Conservation (phyloP, 805 yeast species). For the Huiozyma sinensis region DNA sequence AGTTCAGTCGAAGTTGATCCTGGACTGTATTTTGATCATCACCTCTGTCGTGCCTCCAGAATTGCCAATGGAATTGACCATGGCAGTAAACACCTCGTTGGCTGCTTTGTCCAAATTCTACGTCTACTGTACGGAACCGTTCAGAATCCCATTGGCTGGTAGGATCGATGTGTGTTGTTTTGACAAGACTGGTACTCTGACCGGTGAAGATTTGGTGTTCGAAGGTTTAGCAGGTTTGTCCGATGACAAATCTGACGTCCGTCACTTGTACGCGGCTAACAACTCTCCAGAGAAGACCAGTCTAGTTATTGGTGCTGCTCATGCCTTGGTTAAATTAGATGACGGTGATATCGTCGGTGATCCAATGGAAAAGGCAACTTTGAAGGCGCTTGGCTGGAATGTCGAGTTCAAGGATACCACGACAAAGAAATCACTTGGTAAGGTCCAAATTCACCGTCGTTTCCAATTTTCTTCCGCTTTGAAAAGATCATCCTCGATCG, state of each 20-base stretch:
- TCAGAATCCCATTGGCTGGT: constrained; percentile 95
- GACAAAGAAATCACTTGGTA: constrained; percentile 34
- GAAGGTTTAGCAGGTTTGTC: constrained; percentile 89
- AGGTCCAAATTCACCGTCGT: constrained; percentile 72
- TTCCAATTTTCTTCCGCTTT: constrained; percentile 95
- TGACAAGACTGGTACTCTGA: constrained; percentile 95
- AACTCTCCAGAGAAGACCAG: constrained; percentile 64
- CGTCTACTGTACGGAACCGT: constrained; percentile 96
- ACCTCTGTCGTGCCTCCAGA: constrained; percentile 99
- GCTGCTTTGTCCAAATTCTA: constrained; percentile 79
- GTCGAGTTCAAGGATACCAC: constrained; percentile 70
- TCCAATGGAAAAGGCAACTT: constrained; percentile 96
- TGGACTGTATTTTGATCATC: constrained; percentile 90
- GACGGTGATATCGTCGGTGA: constrained; percentile 98
- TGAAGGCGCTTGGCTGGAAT: constrained; percentile 77
- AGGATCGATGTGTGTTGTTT: constrained; percentile 97
- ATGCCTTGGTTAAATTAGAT: constrained; percentile 86
- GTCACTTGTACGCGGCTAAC: constrained; percentile 39
- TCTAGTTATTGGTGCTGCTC: constrained; percentile 83
- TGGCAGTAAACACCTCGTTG: constrained; percentile 92
- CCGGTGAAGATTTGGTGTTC: constrained; percentile 91
- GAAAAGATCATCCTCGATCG: constrained; percentile 87
- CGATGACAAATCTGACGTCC: constrained; percentile 35
- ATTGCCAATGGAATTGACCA: constrained; percentile 95
- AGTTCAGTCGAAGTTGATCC: constrained; percentile 80